Conservation (phyloP, 148 eudicot genomes). For the Rhododendron mucronatum region DNA sequence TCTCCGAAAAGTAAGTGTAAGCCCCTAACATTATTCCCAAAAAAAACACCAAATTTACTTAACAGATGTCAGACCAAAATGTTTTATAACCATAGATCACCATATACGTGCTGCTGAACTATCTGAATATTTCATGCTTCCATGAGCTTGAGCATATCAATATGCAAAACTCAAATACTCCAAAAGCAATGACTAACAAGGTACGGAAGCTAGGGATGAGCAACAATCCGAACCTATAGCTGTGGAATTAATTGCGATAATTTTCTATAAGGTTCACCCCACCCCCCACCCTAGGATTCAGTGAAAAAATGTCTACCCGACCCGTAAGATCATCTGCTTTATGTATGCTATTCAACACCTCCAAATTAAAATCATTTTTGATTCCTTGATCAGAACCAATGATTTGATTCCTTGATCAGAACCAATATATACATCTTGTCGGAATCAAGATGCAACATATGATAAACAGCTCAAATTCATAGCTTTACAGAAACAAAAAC, state of each 20-base stretch:
- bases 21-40: no score
- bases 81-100: background rate
- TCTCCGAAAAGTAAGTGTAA: no score
- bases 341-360: background rate
- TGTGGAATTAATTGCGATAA: background rate
- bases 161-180: background rate
- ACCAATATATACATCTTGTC: background rate
- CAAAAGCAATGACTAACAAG: background rate
- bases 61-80: no score
- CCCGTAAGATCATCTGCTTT: background rate
- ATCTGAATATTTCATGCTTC: background rate
- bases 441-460: background rate
- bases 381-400: background rate
- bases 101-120: background rate
- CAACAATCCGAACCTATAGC: background rate
- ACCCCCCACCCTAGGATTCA: background rate
- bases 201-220: background rate
- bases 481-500: background rate
- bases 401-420: background rate
- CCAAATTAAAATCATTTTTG: background rate
- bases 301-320: background rate
- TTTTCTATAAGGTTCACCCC: background rate
- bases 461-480: background rate
- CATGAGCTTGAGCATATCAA: background rate
- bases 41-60: no score